Evolutionary conservation across 1,284 basidiomycete genomes (phyloP).

Genomic region (Ustilago esculenta): DNA sequence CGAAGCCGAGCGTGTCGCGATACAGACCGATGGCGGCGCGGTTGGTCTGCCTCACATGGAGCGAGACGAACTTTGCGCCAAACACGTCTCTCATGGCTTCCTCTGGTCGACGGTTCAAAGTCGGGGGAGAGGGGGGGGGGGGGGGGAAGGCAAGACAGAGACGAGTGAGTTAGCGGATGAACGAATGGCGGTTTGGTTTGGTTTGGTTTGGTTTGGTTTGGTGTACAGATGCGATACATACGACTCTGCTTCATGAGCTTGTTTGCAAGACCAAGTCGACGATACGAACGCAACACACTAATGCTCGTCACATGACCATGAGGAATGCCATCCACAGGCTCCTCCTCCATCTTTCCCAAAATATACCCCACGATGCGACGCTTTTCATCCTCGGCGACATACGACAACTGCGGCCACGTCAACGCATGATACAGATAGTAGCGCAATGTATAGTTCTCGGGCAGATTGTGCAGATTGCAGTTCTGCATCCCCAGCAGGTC

Average conservation of each 20-base stretch:
- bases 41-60: conserved; percentile 65
- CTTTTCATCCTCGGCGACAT: conserved; percentile 88
- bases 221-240: conserved; percentile 54
- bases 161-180: too few species aligned
- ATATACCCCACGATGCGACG: conserved; percentile 94
- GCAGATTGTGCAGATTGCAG: conserved; percentile 66
- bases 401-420: conserved; percentile 93
- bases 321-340: conserved; percentile 64
- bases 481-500: conserved; percentile 66
- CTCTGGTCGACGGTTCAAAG: too few species aligned
- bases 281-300: conserved; percentile 62
- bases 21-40: conserved; percentile 66
- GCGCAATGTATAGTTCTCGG: conserved; percentile 66
- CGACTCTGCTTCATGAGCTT: conserved; percentile 66
- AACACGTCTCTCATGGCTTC: conserved; percentile 65
- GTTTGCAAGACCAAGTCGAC: conserved; percentile 63
- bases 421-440: conserved; percentile 82
- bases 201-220: too few species aligned
- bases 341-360: conserved; percentile 82
- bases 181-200: too few species aligned
- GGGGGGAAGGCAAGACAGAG: too few species aligned
- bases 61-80: conserved; percentile 61
- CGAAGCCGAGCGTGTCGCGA: conserved; percentile 63
- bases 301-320: conserved; percentile 67
- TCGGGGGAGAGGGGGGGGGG: too few species aligned